Conservation (phyloP, 1,139 yeast species). For the Zygoascus hellenicus region DNA sequence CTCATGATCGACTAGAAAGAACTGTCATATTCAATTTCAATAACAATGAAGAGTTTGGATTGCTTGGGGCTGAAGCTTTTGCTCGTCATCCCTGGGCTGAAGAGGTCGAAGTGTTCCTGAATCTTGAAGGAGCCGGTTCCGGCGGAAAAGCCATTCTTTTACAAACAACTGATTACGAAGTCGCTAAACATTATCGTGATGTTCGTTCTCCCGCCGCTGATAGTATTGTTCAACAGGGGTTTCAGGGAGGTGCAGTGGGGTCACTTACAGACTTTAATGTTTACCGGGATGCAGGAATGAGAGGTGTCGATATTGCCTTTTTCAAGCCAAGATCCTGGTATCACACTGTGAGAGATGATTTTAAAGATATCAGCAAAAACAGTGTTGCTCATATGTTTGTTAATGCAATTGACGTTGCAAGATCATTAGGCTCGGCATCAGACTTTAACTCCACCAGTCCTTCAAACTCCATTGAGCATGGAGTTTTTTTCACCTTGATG, state of each 20-base stretch:
- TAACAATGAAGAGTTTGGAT: conserved; percentile 86
- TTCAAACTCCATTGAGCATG: conserved; percentile 32
- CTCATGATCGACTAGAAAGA: conserved; percentile 52
- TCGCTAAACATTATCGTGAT: conserved; percentile 53
- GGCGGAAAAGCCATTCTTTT: conserved; percentile 85
- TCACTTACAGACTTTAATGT: conserved; percentile 85
- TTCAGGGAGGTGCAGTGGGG: conserved; percentile 60
- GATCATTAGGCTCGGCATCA: conserved; percentile 40
- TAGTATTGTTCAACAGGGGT: conserved; percentile 78
- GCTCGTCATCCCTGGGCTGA: conserved; percentile 69
- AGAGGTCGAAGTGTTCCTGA: conserved; percentile 60
- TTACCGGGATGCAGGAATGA: conserved; percentile 57
- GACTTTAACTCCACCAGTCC: conserved; percentile 26
- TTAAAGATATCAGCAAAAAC: conserved; percentile 54
- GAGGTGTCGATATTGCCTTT: conserved; percentile 80
- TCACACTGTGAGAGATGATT: conserved; percentile 72
- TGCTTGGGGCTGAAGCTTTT: conserved; percentile 76
- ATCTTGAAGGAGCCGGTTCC: conserved; percentile 93
- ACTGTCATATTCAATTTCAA: conserved; percentile 80
- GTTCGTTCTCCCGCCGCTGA: conserved; percentile 61
- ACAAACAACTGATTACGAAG: conserved; percentile 74
- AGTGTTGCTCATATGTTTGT: conserved; percentile 82
- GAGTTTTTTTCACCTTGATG: conserved; percentile 57
- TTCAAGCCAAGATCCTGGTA: conserved; percentile 74
- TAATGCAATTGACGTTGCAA: conserved; percentile 55